These are phyloP conservation scores for Hypoxylon sp. DNA, from an alignment of 2,329 filamentous ascomycete genomes.

Conservation along the genomic window DNA sequence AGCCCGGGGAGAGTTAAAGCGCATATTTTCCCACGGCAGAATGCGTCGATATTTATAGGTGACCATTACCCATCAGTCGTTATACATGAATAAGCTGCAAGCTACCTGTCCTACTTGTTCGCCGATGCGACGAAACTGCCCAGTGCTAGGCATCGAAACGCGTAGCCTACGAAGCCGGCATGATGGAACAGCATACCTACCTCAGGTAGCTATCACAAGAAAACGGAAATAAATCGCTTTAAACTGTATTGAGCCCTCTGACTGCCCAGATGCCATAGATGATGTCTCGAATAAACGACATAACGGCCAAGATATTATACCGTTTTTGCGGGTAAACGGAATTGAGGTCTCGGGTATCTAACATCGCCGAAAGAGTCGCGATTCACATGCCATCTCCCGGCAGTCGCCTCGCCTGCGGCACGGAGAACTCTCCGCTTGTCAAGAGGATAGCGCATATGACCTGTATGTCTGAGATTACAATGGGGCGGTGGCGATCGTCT, in stretches of 20 bases:
- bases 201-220: background rate
- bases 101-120: conserved; percentile 11
- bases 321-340: conserved; percentile 8
- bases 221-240: background rate
- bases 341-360: conserved; percentile 11
- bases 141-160: background rate
- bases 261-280: background rate
- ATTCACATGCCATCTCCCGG: background rate
- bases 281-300: background rate
- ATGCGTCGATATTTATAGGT: conserved; percentile 23
- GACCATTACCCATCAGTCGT: background rate
- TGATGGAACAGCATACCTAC: background rate
- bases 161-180: background rate
- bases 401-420: background rate
- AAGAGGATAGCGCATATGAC: background rate
- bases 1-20: conserved; percentile 21
- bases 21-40: conserved; percentile 25
- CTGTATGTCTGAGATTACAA: background rate
- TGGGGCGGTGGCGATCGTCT: background rate
- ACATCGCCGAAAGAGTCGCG: background rate
- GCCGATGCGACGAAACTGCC: conserved; percentile 14
- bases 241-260: background rate
- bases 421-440: conserved; percentile 2
- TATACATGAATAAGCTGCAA: conserved; percentile 11
- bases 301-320: background rate